Conservation (phyloP, 352 stramenopile species). For the Phytophthora foliorum region DNA sequence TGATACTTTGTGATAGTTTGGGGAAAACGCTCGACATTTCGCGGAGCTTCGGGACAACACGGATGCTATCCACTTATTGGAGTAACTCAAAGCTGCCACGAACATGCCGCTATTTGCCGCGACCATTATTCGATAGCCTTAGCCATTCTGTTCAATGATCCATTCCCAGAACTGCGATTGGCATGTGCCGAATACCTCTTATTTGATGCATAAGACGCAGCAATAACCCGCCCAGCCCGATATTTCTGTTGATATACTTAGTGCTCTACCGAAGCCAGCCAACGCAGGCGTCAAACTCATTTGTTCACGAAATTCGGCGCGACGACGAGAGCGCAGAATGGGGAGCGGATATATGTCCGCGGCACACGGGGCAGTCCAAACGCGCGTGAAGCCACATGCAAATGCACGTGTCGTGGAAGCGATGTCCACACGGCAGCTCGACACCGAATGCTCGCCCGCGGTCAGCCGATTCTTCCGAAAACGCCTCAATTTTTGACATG, state of each 20-base stretch:
- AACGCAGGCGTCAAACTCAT: no score
- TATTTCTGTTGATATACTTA: no score
- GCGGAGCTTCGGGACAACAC: constrained; percentile 69
- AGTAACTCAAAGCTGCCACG: no score
- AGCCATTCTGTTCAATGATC: no score
- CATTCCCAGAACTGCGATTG: no score
- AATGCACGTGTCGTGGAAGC: constrained; percentile 83
- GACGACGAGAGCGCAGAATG: constrained; percentile 18
- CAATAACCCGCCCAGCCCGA: no score
- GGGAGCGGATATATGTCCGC: constrained; percentile 29
- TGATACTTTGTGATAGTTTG: constrained; percentile 42
- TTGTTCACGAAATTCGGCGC: background rate
- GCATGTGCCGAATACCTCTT: no score
- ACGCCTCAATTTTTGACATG: constrained; percentile 37
- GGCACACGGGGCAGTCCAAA: constrained; percentile 75
- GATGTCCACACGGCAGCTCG: constrained; percentile 64
- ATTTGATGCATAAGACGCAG: no score
- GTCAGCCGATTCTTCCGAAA: constrained; percentile 18
- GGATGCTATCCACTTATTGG: constrained; percentile 54
- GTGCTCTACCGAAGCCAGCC: no score
- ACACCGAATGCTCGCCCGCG: constrained; percentile 26
- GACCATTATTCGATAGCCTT: no score
- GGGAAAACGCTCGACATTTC: constrained; percentile 74
- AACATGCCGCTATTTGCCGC: no score
- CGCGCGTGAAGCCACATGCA: constrained; percentile 73